Base-by-base conservation (phyloP, 352 stramenopile genomes). In the Pythium monospermum region DNA sequence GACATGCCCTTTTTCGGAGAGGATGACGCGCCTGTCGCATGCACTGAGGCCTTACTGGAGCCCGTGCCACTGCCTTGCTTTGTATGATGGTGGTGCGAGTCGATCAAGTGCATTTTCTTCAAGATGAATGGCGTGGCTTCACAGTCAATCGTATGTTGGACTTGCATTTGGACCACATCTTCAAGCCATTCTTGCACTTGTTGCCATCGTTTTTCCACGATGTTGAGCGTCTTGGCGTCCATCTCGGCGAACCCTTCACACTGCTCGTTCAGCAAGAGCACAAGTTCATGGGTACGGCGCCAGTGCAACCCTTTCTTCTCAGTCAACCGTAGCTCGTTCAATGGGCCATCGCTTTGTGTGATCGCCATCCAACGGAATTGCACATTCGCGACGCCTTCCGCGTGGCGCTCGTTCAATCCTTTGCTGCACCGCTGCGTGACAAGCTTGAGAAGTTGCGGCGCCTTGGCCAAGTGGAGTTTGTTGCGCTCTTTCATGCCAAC, bases 311-410 rank as follows among this genome's bases (percentile, higher is more conserved):
- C 71, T 25, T 85, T 81, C 35, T 76, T 82, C 38, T 82, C 74
- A 53, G 83, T 87, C 7, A 90, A 28, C 1, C 74, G 73, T 0
- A 90, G 54, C 37, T 90, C 79, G 37, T 68, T 77, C 23, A 90
- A 54, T 28, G 74, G 74, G 0, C 79, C 79, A 26, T 83, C 71
- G 6, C 41, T 58, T 30, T 79, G 68, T 2, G 70, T 87, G 45
- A 90, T 84, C 16, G 76, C 76, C 66, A 84, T 87, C 76, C 74
- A 85, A 4, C 79, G 76, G 40, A 86, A 87, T 41, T 90, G 79
- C 10, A 87, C 70, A 8, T 71, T 77, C 0, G 76, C 69, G 0
- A 90, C 76, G 2, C 68, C 76, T 7, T 87, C 76, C 1, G 76
- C 71, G 42, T 90, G 64, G 4, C 66, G 65, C 35, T 52, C 57